phyloP scores from a whole-genome alignment of 164 flowering plant genomes.

The Amborella trichopoda region DNA sequence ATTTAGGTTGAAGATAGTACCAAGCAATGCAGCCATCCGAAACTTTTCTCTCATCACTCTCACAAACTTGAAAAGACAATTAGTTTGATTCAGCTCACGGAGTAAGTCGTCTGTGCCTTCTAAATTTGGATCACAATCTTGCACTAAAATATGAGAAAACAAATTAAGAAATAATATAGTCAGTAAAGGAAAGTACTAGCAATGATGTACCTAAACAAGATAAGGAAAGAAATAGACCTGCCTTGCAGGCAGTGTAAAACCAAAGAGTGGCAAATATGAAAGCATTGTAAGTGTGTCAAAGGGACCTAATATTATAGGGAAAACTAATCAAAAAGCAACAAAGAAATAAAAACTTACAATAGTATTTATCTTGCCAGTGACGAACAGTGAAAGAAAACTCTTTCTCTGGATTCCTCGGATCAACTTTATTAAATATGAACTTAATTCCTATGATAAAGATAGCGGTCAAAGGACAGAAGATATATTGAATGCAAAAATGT shows the following conservation, averaged over 20 bases:
- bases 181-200: too few species aligned
- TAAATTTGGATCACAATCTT: slow-evolving; percentile 53
- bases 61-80: slow-evolving; percentile 81
- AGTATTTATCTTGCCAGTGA: slow-evolving; percentile 50
- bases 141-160: slow-evolving; percentile 30
- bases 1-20: too few species aligned
- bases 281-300: background rate
- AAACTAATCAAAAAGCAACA: background rate
- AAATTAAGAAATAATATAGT: background rate
- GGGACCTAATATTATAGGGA: background rate
- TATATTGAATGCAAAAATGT: background rate
- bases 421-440: slow-evolving; percentile 66
- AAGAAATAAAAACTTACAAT: slow-evolving; percentile 38
- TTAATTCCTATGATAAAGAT: slow-evolving; percentile 39
- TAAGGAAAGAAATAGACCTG: background rate
- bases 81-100: slow-evolving; percentile 63
- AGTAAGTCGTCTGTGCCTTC: slow-evolving; percentile 43
- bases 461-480: background rate
- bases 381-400: slow-evolving; percentile 67
- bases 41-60: slow-evolving; percentile 74
- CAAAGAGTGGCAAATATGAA: background rate
- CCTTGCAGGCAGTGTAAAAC: background rate
- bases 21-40: slow-evolving; percentile 41
- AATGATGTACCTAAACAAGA: too few species aligned
- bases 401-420: slow-evolving; percentile 32